Base-by-base conservation (phyloP, 495 filamentous ascomycete genomes). In the Astrothelium subdiscretum region DNA sequence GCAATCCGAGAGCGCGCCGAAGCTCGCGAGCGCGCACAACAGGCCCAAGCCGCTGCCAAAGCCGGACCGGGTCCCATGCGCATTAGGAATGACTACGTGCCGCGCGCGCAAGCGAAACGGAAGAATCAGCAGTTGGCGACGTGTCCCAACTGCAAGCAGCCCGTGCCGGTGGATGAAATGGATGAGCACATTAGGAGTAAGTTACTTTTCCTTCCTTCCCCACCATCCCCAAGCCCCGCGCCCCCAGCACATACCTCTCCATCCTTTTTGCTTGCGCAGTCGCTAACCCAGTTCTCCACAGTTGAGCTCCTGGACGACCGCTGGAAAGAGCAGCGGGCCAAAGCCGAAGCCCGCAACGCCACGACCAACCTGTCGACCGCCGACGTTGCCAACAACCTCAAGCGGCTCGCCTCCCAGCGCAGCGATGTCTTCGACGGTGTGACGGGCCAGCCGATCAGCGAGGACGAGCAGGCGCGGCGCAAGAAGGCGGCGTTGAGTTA, bases 241-340 rank as follows among this genome's bases (percentile, higher is more conserved):
- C n/a, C n/a, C n/a, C n/a, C n/a, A n/a, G n/a, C n/a, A n/a, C n/a
- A n/a, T n/a, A n/a, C n/a, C n/a, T n/a, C n/a, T n/a, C n/a, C n/a
- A n/a, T n/a, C n/a, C n/a, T n/a, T n/a, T n/a, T n/a, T n/a, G n/a
- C n/a, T n/a, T n/a, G n/a, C n/a, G n/a, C n/a, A n/a, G n/a, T n/a
- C n/a, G n/a, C n/a, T n/a, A n/a, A n/a, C n/a, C n/a, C n/a, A n/a
- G n/a, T n/a, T n/a, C n/a, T n/a, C n/a, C n/a, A n/a, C n/a, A 84
- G 82, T 96, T 71, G 94, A 98, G 73, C 81, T 97, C 15, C 84
- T 98, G 58, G 94, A 97, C 71, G 92, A 94, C 0, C 84, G 87
- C 35, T 98, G 95, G 94, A 94, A 95, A 73, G 91, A 97, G 71
- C 91, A 97, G 72, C 88, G 89, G 59, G 88, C 87, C 63, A 95